Percentiles rank a stretch among this genome's conserved stretches.
Evolutionary conservation across 2,329 filamentous ascomycete species (phyloP).

Genomic region (Aspergillus pseudoviridinutans): DNA sequence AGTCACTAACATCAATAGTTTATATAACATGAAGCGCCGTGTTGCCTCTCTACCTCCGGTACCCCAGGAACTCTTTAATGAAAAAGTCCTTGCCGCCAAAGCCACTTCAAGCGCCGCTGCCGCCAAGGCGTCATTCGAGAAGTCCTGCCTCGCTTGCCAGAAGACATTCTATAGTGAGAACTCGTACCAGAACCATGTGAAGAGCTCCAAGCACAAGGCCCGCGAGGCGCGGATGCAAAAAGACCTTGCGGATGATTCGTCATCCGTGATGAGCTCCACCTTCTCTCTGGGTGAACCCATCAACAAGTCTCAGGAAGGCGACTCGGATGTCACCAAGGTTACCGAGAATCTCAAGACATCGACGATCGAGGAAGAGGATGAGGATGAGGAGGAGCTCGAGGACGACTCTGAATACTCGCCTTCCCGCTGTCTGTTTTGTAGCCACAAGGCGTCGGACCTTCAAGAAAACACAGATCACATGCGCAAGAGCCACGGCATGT

Average conservation of each 20-base stretch:
- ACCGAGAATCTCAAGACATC: constrained; percentile 72
- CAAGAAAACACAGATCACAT: constrained; percentile 82
- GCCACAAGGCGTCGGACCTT: constrained; percentile 71
- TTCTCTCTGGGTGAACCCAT: constrained; percentile 86
- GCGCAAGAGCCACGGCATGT: constrained; percentile 90
- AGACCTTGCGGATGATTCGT: constrained; percentile 60
- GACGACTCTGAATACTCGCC: constrained; percentile 41
- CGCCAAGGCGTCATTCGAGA: constrained; percentile 84
- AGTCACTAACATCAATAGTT: constrained; percentile 47
- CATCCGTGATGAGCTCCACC: constrained; percentile 82
- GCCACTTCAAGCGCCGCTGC: constrained; percentile 79
- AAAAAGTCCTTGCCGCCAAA: constrained; percentile 90
- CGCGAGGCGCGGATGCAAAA: constrained; percentile 53
- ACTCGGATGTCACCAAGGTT: constrained; percentile 72
- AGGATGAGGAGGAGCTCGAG: constrained; percentile 42
- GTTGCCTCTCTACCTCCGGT: constrained; percentile 88
- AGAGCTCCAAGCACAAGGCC: constrained; percentile 82
- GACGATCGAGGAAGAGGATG: constrained; percentile 48
- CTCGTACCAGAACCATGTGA: constrained; percentile 87
- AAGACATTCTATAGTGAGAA: constrained; percentile 97
- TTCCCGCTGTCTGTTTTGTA: constrained; percentile 82
- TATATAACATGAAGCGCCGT: constrained; percentile 94
- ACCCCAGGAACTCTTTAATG: constrained; percentile 86
- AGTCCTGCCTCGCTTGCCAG: constrained; percentile 72
- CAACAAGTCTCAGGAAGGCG: constrained; percentile 54